These are phyloP conservation scores for Nectriaceae sp. DNA, from an alignment of 2,329 filamentous ascomycete species.

Conservation along the genomic window DNA sequence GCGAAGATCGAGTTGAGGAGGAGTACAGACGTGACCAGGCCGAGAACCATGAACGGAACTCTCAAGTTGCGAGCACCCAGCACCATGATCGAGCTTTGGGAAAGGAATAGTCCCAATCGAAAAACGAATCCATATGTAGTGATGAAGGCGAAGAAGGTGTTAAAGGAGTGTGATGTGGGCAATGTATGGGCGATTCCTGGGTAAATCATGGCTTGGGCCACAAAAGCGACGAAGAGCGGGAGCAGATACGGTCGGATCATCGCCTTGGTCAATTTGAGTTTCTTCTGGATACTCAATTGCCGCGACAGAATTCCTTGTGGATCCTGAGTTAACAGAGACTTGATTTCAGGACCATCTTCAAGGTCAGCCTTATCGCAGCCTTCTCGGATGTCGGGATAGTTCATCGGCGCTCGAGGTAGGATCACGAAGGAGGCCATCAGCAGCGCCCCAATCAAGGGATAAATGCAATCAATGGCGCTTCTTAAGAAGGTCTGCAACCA, in stretches of 20 bases:
- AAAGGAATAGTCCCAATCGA: constrained; percentile 31
- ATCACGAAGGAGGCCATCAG: constrained; percentile 31
- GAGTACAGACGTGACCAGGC: constrained; percentile 1
- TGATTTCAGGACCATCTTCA: constrained; percentile 15
- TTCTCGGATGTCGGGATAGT: constrained; percentile 18
- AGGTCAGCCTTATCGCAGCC: constrained; percentile 13
- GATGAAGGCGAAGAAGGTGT: constrained; percentile 29
- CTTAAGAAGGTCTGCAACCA: constrained; percentile 29
- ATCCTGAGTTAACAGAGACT: constrained; percentile 43
- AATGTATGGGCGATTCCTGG: constrained; percentile 33
- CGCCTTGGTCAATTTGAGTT: constrained; percentile 7
- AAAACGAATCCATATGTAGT: constrained; percentile 31
- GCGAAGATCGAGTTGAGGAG: constrained; percentile 3
- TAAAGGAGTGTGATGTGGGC: constrained; percentile 21
- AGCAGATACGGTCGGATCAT: constrained; percentile 28
- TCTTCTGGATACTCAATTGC: constrained; percentile 17
- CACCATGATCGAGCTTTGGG: constrained; percentile 23
- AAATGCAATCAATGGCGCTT: constrained; percentile 28
- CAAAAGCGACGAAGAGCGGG: constrained; percentile 27
- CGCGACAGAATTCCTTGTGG: constrained; percentile 23
- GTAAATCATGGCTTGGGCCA: constrained; percentile 25
- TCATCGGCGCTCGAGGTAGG: constrained; percentile 27
- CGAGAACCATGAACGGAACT: constrained; percentile 10
- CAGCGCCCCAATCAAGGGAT: constrained; percentile 27
- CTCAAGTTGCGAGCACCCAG: constrained; percentile 14